Conservation (phyloP, 2,329 filamentous ascomycete species). For the Fusarium hainanense region DNA sequence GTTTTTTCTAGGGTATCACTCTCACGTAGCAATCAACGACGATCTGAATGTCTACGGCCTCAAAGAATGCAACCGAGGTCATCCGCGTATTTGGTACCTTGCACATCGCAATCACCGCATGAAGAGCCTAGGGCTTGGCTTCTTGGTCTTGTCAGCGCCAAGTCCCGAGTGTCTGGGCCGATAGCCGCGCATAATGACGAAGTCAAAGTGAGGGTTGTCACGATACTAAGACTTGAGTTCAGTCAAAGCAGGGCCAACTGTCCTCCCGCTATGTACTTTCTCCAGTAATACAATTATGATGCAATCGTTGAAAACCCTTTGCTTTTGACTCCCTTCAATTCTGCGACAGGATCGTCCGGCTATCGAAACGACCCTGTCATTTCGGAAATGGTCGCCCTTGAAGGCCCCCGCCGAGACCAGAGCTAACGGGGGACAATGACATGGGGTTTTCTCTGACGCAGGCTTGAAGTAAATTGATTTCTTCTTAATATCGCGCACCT, state of each 20-base stretch:
- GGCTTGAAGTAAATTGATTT: neutral
- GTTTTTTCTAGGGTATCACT: neutral
- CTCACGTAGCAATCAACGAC: constrained; percentile 8
- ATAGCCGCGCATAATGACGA: neutral
- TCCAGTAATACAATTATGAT: constrained; percentile 8
- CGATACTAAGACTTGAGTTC: neutral
- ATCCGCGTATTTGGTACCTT: constrained; percentile 1
- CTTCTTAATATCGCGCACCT: constrained; percentile 6
- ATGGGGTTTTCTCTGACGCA: constrained; percentile 3
- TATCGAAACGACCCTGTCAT: constrained; percentile 44
- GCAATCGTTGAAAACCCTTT: constrained; percentile 14
- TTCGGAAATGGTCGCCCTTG: constrained; percentile 35
- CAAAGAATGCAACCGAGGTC: constrained; percentile 1
- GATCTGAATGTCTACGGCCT: constrained; percentile 20
- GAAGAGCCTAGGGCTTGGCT: constrained; percentile 16
- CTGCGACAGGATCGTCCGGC: constrained; percentile 35
- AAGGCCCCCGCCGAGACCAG: constrained; percentile 11
- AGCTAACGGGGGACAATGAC: constrained; percentile 5
- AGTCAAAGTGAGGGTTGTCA: neutral
- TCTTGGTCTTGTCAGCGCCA: neutral
- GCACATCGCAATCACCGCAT: constrained; percentile 31
- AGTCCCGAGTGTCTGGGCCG: neutral
- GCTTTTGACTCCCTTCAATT: neutral
- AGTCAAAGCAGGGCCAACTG: neutral
- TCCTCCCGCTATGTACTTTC: neutral